A percentile compares a stretch with the other conserved stretches of the same genome.
Evolutionary conservation across 2,329 filamentous ascomycete species (phyloP).

Genomic region (Botrytis cinerea): DNA sequence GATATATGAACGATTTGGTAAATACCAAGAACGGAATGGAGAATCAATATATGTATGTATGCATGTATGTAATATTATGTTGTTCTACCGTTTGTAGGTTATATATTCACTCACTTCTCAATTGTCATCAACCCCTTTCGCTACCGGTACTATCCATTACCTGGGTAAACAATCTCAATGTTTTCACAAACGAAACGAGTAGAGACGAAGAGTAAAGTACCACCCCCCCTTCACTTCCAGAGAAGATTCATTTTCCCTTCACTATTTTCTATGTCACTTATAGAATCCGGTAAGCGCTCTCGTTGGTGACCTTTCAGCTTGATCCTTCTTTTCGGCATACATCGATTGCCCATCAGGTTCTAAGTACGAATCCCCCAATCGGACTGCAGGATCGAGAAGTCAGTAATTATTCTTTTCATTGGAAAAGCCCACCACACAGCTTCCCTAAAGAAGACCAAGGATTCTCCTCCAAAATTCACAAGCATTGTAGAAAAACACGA

Average conservation of each 20-base stretch:
- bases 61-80: background rate
- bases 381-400: background rate
- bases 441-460: background rate
- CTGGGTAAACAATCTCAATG: background rate
- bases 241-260: background rate
- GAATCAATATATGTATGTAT: background rate
- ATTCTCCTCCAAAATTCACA: background rate
- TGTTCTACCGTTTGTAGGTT: background rate
- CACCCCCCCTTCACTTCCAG: background rate
- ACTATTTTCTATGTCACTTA: background rate
- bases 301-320: background rate
- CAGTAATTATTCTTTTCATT: background rate
- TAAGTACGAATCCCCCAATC: slow-evolving; percentile 1
- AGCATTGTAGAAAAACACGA: background rate
- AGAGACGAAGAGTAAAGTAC: background rate
- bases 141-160: background rate
- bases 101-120: background rate
- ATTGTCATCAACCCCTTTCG: background rate
- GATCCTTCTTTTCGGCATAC: background rate
- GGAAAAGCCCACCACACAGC: background rate
- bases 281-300: slow-evolving; percentile 14
- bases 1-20: background rate
- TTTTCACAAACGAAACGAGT: background rate
- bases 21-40: background rate
- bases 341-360: slow-evolving; percentile 7